phyloP scores from a whole-genome alignment of 2,329 filamentous ascomycete species.

The Pseudogymnoascus sp. region DNA sequence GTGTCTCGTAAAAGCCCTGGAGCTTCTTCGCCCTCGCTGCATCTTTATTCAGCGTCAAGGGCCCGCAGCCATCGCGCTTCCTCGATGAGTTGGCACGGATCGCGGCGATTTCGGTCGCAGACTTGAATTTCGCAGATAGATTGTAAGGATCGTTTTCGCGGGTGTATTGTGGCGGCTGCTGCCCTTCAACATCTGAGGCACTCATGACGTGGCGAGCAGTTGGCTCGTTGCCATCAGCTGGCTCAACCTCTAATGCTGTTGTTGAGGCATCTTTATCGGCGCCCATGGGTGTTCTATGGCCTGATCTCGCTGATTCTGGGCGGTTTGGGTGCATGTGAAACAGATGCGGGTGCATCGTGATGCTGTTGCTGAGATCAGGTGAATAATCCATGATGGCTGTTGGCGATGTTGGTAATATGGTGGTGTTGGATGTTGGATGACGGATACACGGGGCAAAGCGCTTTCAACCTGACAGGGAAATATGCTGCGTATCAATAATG shows the following conservation, averaged over 20 bases:
- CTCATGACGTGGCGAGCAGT: constrained; percentile 22
- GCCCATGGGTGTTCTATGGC: constrained; percentile 18
- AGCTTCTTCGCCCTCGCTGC: constrained; percentile 42
- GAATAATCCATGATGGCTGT: constrained; percentile 1
- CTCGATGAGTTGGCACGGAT: constrained; percentile 76
- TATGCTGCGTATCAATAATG: not conserved
- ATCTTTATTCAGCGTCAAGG: constrained; percentile 27
- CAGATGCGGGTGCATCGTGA: constrained; percentile 27
- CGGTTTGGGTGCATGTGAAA: constrained; percentile 25
- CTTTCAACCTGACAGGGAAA: not conserved
- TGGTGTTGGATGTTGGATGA: not conserved
- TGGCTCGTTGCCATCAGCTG: constrained; percentile 23
- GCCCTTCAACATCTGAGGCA: constrained; percentile 37
- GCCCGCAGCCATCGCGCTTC: constrained; percentile 53
- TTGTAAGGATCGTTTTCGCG: constrained; percentile 71
- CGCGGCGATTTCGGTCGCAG: constrained; percentile 63
- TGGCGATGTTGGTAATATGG: not conserved
- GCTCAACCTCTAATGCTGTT: constrained; percentile 34
- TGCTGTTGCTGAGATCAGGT: constrained; percentile 23
- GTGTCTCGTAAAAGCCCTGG: constrained; percentile 76
- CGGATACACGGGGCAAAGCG: not conserved
- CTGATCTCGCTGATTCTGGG: constrained; percentile 18
- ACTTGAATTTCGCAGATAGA: constrained; percentile 71
- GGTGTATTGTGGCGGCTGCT: constrained; percentile 24
- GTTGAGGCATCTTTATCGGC: constrained; percentile 31